phyloP scores from a whole-genome alignment of 2,329 filamentous ascomycete genomes.

The Phialemoniopsis sp. region DNA sequence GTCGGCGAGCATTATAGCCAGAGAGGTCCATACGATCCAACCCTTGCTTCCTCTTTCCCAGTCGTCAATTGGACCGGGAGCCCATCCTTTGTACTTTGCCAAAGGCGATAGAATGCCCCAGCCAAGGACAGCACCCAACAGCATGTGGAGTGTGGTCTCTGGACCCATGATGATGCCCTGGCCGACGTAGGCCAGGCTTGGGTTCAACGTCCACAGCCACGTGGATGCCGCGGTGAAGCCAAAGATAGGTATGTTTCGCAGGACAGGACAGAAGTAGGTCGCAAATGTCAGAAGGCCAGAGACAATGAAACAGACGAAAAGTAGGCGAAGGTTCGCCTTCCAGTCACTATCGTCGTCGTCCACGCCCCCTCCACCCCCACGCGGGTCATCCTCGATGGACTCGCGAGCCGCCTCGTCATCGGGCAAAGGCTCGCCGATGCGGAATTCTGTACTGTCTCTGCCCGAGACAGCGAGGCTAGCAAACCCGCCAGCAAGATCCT shows the following conservation, averaged over 20 bases:
- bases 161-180: slow-evolving; percentile 99
- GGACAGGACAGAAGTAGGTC: slow-evolving; percentile 84
- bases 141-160: slow-evolving; percentile 92
- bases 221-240: slow-evolving; percentile 67
- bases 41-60: slow-evolving; percentile 95
- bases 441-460: too few relatives aligned
- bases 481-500: slow-evolving; percentile 14
- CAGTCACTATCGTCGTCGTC: slow-evolving; percentile 23
- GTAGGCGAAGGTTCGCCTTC: slow-evolving; percentile 45
- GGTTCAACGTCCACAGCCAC: slow-evolving; percentile 96
- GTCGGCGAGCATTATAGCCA: slow-evolving; percentile 96
- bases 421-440: slow-evolving; percentile 23
- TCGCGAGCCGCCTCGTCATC: slow-evolving; percentile 5
- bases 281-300: slow-evolving; percentile 69
- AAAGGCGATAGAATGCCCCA: slow-evolving; percentile 90
- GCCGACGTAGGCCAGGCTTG: slow-evolving; percentile 93
- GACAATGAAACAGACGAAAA: slow-evolving; percentile 52
- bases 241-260: slow-evolving; percentile 85
- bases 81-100: slow-evolving; percentile 84
- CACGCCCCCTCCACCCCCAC: slow-evolving; percentile 15
- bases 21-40: slow-evolving; percentile 96
- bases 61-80: slow-evolving; percentile 77
- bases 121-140: slow-evolving; percentile 80
- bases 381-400: slow-evolving; percentile 6
- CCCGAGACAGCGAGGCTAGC: slow-evolving; percentile 15